phyloP scores from a whole-genome alignment of 805 yeast species.

The Candida nitratophila region DNA sequence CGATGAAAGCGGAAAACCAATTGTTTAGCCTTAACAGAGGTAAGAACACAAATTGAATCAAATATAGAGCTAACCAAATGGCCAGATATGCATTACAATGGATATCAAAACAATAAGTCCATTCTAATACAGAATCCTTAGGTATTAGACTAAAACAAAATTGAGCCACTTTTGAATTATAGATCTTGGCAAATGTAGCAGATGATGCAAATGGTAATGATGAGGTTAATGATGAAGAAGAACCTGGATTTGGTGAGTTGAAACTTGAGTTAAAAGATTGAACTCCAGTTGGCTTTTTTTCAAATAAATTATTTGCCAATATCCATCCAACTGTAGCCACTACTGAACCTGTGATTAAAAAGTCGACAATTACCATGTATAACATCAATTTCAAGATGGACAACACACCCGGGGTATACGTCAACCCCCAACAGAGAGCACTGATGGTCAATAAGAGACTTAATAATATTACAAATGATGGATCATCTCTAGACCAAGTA shows the following conservation, averaged over 20 bases:
- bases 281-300: conserved; percentile 21
- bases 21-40: conserved; percentile 63
- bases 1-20: conserved; percentile 64
- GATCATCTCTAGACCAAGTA: conserved; percentile 88
- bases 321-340: conserved; percentile 72
- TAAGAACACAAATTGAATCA: conserved; percentile 65
- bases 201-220: not conserved
- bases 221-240: not conserved
- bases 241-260: not conserved
- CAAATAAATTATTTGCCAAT: conserved; percentile 58
- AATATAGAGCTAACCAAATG: conserved; percentile 70
- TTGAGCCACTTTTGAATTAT: conserved; percentile 5
- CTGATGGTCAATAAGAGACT: conserved; percentile 60
- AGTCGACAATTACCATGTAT: conserved; percentile 83
- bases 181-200: not conserved
- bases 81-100: conserved; percentile 87
- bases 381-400: conserved; percentile 61
- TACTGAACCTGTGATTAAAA: conserved; percentile 59
- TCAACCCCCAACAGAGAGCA: conserved; percentile 87
- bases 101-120: conserved; percentile 93
- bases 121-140: conserved; percentile 49
- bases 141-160: conserved; percentile 21
- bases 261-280: not conserved
- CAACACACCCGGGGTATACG: conserved; percentile 58
- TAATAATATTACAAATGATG: conserved; percentile 72